Evolutionary conservation across 2,329 filamentous ascomycete species (phyloP).

Genomic region (Neonectria sp.): DNA sequence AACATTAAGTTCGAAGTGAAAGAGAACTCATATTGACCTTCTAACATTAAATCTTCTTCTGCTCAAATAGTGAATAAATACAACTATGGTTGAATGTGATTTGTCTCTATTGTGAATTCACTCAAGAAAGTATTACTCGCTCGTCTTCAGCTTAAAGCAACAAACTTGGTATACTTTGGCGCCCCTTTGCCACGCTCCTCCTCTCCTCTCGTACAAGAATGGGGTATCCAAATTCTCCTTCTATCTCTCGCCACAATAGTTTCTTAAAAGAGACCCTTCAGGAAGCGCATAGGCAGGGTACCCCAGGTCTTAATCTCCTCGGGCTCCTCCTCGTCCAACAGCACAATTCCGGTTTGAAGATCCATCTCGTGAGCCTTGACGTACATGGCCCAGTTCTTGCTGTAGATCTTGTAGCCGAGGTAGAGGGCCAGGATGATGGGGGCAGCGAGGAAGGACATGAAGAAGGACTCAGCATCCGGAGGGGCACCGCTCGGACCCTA

Average conservation of each 20-base stretch:
- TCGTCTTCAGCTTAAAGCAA: conserved; percentile 30
- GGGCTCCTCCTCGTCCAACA: conserved; percentile 83
- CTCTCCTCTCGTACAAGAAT: conserved; percentile 29
- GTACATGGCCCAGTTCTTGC: conserved; percentile 70
- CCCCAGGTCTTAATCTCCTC: conserved; percentile 82
- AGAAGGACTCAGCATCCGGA: conserved; percentile 80
- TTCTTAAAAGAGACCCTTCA: conserved; percentile 42
- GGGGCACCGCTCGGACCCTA: conserved; percentile 69
- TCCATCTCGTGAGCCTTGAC: conserved; percentile 85
- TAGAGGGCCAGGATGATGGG: conserved; percentile 80
- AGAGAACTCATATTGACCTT: not conserved
- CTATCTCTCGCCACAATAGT: conserved; percentile 19
- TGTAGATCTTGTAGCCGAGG: conserved; percentile 81
- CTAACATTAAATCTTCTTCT: not conserved
- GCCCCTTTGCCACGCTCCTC: conserved; percentile 18
- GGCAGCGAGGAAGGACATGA: conserved; percentile 78
- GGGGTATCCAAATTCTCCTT: conserved; percentile 41
- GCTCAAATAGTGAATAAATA: conserved; percentile 3
- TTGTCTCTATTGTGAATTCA: conserved; percentile 17
- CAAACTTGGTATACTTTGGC: conserved; percentile 23
- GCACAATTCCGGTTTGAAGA: conserved; percentile 83
- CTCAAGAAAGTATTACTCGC: conserved; percentile 25
- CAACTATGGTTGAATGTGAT: not conserved
- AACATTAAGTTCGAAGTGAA: not conserved
- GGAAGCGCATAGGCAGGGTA: conserved; percentile 37